Base-by-base conservation (phyloP, 2,329 filamentous ascomycete genomes). In the Rasamsonia emersonii region DNA sequence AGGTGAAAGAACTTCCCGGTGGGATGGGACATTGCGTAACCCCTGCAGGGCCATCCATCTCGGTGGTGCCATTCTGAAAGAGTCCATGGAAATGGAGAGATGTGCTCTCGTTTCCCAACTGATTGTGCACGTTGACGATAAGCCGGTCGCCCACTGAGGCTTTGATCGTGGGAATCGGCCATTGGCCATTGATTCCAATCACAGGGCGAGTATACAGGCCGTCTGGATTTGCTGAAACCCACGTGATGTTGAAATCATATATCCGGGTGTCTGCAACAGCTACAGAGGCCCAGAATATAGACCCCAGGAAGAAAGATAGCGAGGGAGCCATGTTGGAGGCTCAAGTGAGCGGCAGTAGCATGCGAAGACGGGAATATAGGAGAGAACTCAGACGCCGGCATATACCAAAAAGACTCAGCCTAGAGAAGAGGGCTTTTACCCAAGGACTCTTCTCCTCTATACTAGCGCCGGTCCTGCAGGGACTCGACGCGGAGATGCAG, bases 171-270 rank as follows among this genome's bases (percentile, higher is more conserved):
- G 84, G 83, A 32, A 82, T 70, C 2, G 83, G 84, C 79, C 82
- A 86, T 59, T 78, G 55, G 4, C 73, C 74, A 47, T 91, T 89
- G 61, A 91, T 80, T 27, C 80, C 82, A 50, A 89, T 83, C 3
- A 73, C 72, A 1, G 75, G 69, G 18, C 82, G 70, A 23, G 72
- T 65, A 5, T 68, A 62, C n/a, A n/a, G n/a, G 14, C 77, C 78
- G 59, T 89, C 83, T 0, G 83, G 84, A 45, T 82, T 80, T 19
- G 78, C 73, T 24, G 60, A 71, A 8, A 84, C 75, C 82, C 82
- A 86, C 36, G 70, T 73, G 41, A 85, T 67, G 45, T 78, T 75
- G 21, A 14, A 29, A 10, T 14, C 23, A 3, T 14, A 28, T 8
- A 23, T 21, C 30, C 9, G 28, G 19, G 11, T 23, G 4, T 20